Evolutionary conservation across 2,329 filamentous ascomycete species (phyloP), one percentile per base, ranked within the genome.

Genomic region (Aspergillus aculeatus): DNA sequence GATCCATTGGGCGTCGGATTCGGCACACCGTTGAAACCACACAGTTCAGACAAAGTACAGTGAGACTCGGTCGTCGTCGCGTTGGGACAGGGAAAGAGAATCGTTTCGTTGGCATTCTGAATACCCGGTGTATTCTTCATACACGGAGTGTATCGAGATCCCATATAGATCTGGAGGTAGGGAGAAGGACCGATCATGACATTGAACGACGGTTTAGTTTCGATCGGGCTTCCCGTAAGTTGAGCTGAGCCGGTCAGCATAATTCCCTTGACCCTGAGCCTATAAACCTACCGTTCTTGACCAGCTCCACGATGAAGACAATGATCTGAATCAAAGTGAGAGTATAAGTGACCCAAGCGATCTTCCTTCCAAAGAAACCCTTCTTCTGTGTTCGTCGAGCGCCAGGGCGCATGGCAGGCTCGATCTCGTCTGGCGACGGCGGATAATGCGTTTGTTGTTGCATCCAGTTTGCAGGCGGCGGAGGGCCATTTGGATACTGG

Each of bases 111-210:
- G 29, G 68, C 66, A 59, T 80, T 70, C 64, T 80, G 78, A 16
- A 80, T 69, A 4, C 73, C 70, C 23, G 75, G 71, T 6, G 77
- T 74, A 49, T 90, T 92, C 80, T 94, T 93, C 95, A 99, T 99
- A 77, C 95, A 99, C 6, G 93, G 91, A 3, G 90, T 86, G 73
- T 91, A 99, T 62, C 95, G 88, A 47, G 93, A 91, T 60, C 95
- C 95, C 91, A 99, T 96, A 76, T 96, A 96, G 80, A 98, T 96
- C 69, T 96, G 86, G 24, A 98, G 86, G 67, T 92, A 91, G 1
- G 88, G 85, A 5, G 93, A 96, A 1, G 95, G 95, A 0, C 95
- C 95, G 71, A 99, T 96, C 92, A 99, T 96, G 60, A 91, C 90
- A 78, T 98, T 99, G 80, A 99, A 96, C 16, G 83, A 84, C 1